phyloP scores from a whole-genome alignment of 441 rosid genomes.

The Biscutella laevigata region DNA sequence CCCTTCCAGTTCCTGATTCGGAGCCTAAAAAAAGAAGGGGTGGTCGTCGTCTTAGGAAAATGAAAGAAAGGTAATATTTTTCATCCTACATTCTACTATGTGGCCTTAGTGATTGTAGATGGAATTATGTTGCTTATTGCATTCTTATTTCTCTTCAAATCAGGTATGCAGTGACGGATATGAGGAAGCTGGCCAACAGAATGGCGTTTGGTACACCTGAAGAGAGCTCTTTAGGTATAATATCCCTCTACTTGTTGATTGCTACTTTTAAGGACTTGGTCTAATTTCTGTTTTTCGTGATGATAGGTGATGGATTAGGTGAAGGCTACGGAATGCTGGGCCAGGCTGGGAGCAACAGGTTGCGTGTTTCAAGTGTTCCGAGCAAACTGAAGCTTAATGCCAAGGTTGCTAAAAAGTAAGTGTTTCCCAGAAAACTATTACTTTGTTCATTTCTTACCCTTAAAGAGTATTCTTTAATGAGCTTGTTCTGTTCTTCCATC shows the following conservation, averaged over 20 bases:
- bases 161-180: constrained; percentile 91
- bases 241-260: background rate
- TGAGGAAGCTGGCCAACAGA: constrained; percentile 94
- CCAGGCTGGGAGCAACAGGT: constrained; percentile 95
- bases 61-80: constrained; percentile 69
- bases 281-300: constrained; percentile 16
- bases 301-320: constrained; percentile 85
- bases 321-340: constrained; percentile 99
- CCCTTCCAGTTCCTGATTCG: constrained; percentile 96
- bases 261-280: background rate
- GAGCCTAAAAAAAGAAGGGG: constrained; percentile 96
- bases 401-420: constrained; percentile 84
- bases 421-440: too few species aligned
- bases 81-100: background rate
- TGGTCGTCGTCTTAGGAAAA: constrained; percentile 85
- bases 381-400: constrained; percentile 90
- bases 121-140: background rate
- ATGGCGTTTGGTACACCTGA: constrained; percentile 95
- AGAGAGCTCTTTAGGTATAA: constrained; percentile 86
- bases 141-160: constrained; percentile 2
- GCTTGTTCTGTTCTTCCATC: background rate
- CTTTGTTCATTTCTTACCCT: too few species aligned
- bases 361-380: constrained; percentile 73
- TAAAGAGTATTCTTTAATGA: background rate
- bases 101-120: background rate